Percentiles rank a stretch among this genome's conserved stretches.
Evolutionary conservation across 495 filamentous ascomycete genomes (phyloP).

Genomic region (Apiosordaria backusii): DNA sequence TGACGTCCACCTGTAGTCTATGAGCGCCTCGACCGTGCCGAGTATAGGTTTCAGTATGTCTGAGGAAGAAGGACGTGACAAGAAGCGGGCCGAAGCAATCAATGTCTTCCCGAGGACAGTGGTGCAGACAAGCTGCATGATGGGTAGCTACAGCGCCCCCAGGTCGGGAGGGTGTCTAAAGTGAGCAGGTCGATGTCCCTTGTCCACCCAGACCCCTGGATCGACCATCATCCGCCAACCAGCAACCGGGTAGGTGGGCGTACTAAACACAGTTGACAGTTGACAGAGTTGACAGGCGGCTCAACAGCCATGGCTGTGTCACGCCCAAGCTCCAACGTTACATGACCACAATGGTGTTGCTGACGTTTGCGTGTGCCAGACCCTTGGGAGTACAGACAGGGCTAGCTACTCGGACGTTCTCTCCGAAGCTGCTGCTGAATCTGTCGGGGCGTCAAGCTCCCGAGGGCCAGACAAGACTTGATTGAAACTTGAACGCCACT

Average conservation of each 20-base stretch:
- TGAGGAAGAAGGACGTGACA: not conserved
- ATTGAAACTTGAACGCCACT: not conserved
- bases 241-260: not conserved
- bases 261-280: not conserved
- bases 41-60: not conserved
- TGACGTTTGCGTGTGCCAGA: not conserved
- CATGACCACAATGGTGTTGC: too few relatives aligned
- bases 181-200: not conserved
- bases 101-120: not conserved
- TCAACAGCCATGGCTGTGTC: not conserved
- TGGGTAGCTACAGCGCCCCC: not conserved
- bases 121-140: not conserved
- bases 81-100: not conserved
- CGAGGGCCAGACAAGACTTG: not conserved
- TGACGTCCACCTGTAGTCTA: not conserved
- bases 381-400: not conserved
- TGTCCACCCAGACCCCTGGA: not conserved
- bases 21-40: not conserved
- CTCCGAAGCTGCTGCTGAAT: not conserved
- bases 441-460: not conserved
- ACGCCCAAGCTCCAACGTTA: not conserved
- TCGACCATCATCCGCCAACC: not conserved
- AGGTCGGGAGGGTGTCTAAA: not conserved
- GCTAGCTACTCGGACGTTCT: not conserved
- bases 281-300: not conserved